These are phyloP conservation scores for Cystobasidiaceae sp. DNA, from an alignment of 1,284 basidiomycete species.

Conservation along the genomic window DNA sequence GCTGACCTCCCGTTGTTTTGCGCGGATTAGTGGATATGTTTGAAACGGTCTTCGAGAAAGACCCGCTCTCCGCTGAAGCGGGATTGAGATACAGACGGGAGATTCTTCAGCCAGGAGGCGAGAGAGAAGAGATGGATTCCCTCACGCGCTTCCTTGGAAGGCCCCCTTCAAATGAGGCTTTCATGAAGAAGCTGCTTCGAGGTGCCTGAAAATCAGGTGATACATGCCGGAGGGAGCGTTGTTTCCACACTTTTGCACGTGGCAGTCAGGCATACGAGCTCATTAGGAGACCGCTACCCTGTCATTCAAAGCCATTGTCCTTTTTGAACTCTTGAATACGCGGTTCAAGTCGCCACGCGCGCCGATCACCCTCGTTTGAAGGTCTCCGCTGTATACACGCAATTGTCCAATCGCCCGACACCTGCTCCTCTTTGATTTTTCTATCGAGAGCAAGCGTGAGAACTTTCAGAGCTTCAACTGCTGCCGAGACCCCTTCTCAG, in stretches of 20 bases:
- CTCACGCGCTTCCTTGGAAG: constrained; percentile 69
- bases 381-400: too few species aligned
- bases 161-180: constrained; percentile 67
- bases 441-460: background rate
- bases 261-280: too few species aligned
- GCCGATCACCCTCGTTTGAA: too few species aligned
- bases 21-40: constrained; percentile 10
- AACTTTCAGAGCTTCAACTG: background rate
- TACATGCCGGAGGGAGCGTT: too few species aligned
- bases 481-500: too few species aligned
- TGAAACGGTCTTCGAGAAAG: constrained; percentile 15
- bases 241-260: too few species aligned
- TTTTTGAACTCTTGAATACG: too few species aligned
- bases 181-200: constrained; percentile 56
- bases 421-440: background rate
- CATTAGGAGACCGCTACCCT: too few species aligned
- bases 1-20: background rate
- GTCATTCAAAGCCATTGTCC: too few species aligned
- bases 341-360: too few species aligned
- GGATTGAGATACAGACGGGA: constrained; percentile 53
- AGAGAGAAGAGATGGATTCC: constrained; percentile 57
- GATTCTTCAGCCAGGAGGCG: constrained; percentile 57
- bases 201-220: constrained; percentile 3
- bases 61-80: constrained; percentile 11
- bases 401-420: background rate